Evolutionary conservation across 2,329 filamentous ascomycete species (phyloP).

Genomic region (Claviceps digitariae): DNA sequence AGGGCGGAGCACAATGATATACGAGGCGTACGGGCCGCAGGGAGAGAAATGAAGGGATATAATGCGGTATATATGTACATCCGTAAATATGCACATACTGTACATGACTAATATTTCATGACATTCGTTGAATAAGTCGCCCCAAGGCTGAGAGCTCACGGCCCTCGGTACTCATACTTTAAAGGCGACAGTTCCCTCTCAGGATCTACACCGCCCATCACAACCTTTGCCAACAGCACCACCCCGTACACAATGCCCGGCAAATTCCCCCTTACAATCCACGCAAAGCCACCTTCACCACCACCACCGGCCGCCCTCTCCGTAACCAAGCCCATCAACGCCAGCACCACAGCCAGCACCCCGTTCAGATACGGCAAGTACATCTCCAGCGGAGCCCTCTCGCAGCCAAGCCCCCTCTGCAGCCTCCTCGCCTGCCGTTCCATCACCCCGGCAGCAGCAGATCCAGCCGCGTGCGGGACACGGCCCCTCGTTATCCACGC

Average conservation of each 20-base stretch:
- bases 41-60: background rate
- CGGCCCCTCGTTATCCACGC: constrained; percentile 20
- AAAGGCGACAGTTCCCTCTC: constrained; percentile 48
- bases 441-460: background rate
- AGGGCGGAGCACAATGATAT: background rate
- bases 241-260: constrained; percentile 47
- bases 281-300: constrained; percentile 18
- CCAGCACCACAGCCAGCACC: constrained; percentile 39
- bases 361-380: constrained; percentile 49
- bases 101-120: background rate
- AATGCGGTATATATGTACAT: background rate
- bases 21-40: background rate
- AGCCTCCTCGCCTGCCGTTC: constrained; percentile 6
- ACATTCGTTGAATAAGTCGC: background rate
- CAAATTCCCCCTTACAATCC: constrained; percentile 33
- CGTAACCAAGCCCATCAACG: constrained; percentile 28
- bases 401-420: constrained; percentile 6
- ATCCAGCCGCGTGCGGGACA: constrained; percentile 2
- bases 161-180: constrained; percentile 55
- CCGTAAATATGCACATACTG: no score
- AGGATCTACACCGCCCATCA: constrained; percentile 57
- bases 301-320: constrained; percentile 15
- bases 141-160: constrained; percentile 21
- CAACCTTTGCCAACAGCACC: constrained; percentile 46
- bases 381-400: constrained; percentile 35